A percentile compares a stretch with the other conserved stretches of the same genome.
Conservation (phyloP, 805 yeast genomes). For the Spencermartinsiella europaea region DNA sequence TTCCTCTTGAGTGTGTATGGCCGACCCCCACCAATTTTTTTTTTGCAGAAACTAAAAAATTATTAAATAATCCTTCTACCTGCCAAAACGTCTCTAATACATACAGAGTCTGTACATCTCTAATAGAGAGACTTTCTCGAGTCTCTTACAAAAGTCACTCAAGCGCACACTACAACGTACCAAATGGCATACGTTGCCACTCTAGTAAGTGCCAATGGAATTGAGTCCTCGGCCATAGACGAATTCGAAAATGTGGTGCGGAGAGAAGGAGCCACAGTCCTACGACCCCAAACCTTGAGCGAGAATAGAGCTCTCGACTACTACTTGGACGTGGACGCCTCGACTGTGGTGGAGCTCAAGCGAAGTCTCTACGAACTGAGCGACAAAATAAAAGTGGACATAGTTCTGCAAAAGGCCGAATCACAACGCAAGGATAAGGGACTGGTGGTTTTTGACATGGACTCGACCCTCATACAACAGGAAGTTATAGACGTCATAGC, state of each 20-base stretch:
- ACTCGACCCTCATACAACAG: constrained; percentile 90
- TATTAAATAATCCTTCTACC: too few relatives aligned
- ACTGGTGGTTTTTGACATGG: constrained; percentile 93
- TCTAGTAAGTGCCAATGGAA: background rate
- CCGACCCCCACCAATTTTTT: too few relatives aligned
- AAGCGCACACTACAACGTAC: too few relatives aligned
- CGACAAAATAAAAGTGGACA: constrained; percentile 34
- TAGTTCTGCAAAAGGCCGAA: constrained; percentile 38
- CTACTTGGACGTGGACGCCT: constrained; percentile 19
- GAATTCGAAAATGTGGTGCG: constrained; percentile 17
- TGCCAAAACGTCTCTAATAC: too few relatives aligned
- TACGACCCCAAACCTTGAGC: constrained; percentile 17
- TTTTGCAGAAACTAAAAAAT: too few relatives aligned
- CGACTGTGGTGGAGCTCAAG: constrained; percentile 17
- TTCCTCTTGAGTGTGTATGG: too few relatives aligned
- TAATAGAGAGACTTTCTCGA: too few relatives aligned
- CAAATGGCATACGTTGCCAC: constrained; percentile 2
- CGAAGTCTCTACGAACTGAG: constrained; percentile 23
- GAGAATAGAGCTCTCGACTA: constrained; percentile 39
- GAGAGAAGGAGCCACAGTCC: constrained; percentile 16
- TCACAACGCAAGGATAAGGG: constrained; percentile 37
- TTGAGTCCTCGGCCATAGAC: background rate
- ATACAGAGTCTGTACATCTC: too few relatives aligned
- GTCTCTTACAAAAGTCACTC: too few relatives aligned
- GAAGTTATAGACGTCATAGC: constrained; percentile 97